These are phyloP conservation scores for Coniferiporia weirii DNA, from an alignment of 1,284 basidiomycete species.

Conservation along the genomic window DNA sequence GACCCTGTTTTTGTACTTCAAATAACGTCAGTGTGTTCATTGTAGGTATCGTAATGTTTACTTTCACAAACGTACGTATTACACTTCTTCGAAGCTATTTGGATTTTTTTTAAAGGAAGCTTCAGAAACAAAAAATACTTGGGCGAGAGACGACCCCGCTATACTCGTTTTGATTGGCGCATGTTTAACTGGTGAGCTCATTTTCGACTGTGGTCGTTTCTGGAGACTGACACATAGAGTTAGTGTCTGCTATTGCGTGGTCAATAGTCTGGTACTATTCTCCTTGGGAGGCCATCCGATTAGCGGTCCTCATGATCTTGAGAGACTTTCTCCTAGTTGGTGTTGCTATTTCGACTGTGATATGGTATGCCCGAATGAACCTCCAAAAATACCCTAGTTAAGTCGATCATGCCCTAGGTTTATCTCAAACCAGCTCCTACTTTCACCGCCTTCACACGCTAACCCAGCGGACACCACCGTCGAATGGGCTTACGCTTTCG, in stretches of 20 bases:
- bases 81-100: background rate
- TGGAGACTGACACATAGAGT: conserved; percentile 1
- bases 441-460: conserved; percentile 70
- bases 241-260: conserved; percentile 80
- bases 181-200: conserved; percentile 61
- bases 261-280: conserved; percentile 74
- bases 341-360: conserved; percentile 62
- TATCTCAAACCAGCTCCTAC: conserved; percentile 64
- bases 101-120: conserved; percentile 7
- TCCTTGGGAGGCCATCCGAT: conserved; percentile 48
- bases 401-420: conserved; percentile 39
- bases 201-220: background rate
- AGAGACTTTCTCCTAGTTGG: conserved; percentile 84
- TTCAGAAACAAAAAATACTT: conserved; percentile 94
- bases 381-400: background rate
- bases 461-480: conserved; percentile 68
- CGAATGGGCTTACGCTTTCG: conserved; percentile 92
- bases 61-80: conserved; percentile 76
- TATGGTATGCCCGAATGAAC: conserved; percentile 54
- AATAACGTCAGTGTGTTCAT: conserved; percentile 16
- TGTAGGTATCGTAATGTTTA: conserved; percentile 83
- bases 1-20: conserved; percentile 7
- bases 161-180: conserved; percentile 81
- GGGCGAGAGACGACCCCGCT: conserved; percentile 94
- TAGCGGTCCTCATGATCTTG: conserved; percentile 77